A percentile compares a stretch with the other conserved stretches of the same genome.
phyloP scores from a whole-genome alignment of 2,329 filamentous ascomycete species.

The Trichoderma pleuroti region DNA sequence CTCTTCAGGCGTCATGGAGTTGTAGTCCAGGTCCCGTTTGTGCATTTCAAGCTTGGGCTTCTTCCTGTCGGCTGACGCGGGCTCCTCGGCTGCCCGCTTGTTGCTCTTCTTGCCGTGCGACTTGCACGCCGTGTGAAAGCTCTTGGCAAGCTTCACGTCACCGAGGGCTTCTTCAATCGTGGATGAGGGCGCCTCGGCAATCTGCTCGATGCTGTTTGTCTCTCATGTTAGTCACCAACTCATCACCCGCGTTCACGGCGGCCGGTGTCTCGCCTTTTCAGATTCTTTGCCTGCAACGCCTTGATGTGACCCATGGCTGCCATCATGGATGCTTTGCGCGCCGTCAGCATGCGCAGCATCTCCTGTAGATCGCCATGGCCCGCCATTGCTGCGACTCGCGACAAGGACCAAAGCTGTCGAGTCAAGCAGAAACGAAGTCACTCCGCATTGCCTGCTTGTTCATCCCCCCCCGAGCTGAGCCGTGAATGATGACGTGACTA shows the following conservation, averaged over 20 bases:
- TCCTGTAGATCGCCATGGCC: conserved; percentile 59
- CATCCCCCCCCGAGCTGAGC: not conserved
- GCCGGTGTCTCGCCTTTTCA: conserved; percentile 50
- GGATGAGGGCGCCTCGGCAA: conserved; percentile 47
- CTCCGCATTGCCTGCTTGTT: not conserved
- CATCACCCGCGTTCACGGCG: not conserved
- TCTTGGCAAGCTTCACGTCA: conserved; percentile 49
- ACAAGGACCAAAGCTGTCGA: not conserved
- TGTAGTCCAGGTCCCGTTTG: conserved; percentile 37
- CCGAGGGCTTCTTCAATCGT: conserved; percentile 45
- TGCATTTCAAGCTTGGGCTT: conserved; percentile 34
- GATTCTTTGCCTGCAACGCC: conserved; percentile 51
- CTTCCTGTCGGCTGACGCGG: conserved; percentile 27
- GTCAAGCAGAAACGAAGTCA: not conserved
- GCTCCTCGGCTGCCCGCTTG: conserved; percentile 31
- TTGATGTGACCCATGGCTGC: conserved; percentile 58
- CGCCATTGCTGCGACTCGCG: conserved; percentile 41
- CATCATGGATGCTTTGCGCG: conserved; percentile 57
- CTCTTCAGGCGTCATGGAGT: conserved; percentile 49
- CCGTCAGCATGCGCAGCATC: conserved; percentile 57
- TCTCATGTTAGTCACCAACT: not conserved
- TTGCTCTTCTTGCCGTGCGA: conserved; percentile 43
- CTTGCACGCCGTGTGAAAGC: conserved; percentile 53
- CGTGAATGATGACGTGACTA: conserved; percentile 10
- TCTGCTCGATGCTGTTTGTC: conserved; percentile 51